Evolutionary conservation across 352 stramenopile genomes (phyloP).

Genomic region (Globisporangium okanoganense): DNA sequence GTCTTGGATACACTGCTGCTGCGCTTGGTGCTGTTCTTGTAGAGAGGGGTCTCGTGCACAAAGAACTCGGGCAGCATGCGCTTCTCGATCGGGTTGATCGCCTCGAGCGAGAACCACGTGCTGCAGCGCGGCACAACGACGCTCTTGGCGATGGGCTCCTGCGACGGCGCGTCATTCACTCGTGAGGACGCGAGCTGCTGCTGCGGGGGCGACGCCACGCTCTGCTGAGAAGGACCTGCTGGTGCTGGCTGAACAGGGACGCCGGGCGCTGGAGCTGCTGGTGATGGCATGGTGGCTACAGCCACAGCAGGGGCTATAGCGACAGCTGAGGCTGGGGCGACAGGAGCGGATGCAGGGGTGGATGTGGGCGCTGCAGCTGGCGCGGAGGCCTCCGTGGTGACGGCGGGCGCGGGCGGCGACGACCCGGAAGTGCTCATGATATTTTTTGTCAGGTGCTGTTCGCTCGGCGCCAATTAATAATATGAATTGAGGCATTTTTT

Average conservation of each 20-base stretch:
- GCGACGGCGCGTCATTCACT: constrained; percentile 9
- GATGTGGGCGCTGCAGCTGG: background rate
- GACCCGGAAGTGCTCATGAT: constrained; percentile 7
- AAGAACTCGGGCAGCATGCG: constrained; percentile 87
- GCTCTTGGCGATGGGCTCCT: constrained; percentile 19
- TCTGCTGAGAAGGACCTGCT: background rate
- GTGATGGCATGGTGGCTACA: background rate
- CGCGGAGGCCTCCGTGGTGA: background rate
- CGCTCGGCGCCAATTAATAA: constrained; percentile 2
- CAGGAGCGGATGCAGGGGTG: background rate
- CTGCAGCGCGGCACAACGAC: constrained; percentile 69
- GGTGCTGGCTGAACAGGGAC: background rate
- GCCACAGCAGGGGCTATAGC: background rate
- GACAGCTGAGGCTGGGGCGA: background rate
- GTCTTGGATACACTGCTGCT: constrained; percentile 40
- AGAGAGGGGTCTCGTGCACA: constrained; percentile 16
- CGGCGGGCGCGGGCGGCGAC: background rate
- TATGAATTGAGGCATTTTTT: background rate
- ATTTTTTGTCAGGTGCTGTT: background rate
- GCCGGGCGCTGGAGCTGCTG: background rate
- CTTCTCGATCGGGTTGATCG: constrained; percentile 76
- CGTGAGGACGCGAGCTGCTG: constrained; percentile 1
- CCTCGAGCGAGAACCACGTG: constrained; percentile 76
- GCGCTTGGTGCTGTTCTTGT: constrained; percentile 14
- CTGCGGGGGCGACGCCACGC: constrained; percentile 3